Evolutionary conservation across 805 yeast species (phyloP).

Genomic region (Tanozyma kutaoensis): DNA sequence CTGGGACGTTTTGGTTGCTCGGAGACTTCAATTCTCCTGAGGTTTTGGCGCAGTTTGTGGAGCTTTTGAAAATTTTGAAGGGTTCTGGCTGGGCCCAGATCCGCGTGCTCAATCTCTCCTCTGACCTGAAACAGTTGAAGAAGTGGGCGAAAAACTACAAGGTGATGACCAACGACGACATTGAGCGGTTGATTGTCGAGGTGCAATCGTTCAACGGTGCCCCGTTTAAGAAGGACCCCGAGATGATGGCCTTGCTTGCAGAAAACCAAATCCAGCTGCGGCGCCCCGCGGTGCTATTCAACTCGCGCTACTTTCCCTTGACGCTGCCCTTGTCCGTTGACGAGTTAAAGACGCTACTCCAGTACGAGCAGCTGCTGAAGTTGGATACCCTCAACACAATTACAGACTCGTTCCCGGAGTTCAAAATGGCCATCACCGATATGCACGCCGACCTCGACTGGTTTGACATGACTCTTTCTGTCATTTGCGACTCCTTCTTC

Average conservation of each 20-base stretch:
- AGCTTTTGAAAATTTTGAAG: conserved; percentile 14
- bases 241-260: no score
- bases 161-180: not conserved
- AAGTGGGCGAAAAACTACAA: no score
- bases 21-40: conserved; percentile 36
- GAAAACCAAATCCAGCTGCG: conserved; percentile 16
- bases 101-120: conserved; percentile 15
- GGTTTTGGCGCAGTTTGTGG: conserved; percentile 31
- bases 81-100: conserved; percentile 21
- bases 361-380: conserved; percentile 35
- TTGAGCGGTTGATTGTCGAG: not conserved
- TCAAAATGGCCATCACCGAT: conserved; percentile 1
- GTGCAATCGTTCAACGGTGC: no score
- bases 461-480: conserved; percentile 33
- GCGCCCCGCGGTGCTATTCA: conserved; percentile 29
- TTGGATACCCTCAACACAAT: conserved; percentile 17
- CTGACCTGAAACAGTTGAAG: conserved; percentile 1
- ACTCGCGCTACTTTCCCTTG: conserved; percentile 39
- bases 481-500: conserved; percentile 30
- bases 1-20: conserved; percentile 40
- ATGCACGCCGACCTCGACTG: conserved; percentile 21
- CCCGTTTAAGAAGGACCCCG: no score
- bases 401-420: conserved; percentile 12
- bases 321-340: conserved; percentile 7
- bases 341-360: conserved; percentile 25